phyloP scores from a whole-genome alignment of 176 grass and related monocot species.

The Triticum dicoccoides region DNA sequence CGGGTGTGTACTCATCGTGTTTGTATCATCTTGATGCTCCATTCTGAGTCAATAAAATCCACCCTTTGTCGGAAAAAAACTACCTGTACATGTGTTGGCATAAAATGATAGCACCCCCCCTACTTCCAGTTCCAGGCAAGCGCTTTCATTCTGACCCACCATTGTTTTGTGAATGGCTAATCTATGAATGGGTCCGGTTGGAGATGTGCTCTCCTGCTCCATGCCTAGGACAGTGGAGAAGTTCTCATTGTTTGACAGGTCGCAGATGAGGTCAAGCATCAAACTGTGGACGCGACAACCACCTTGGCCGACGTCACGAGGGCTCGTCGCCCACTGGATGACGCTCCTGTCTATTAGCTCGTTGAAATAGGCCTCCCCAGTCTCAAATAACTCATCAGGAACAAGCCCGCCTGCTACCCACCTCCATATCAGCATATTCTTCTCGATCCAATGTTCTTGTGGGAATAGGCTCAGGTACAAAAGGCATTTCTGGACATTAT shows the following conservation, averaged over 20 bases:
- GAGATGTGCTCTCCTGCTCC: background rate
- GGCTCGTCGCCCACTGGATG: background rate
- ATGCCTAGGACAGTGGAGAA: background rate
- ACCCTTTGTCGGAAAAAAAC: no score
- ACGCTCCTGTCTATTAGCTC: background rate
- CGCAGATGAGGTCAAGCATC: background rate
- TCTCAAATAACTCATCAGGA: background rate
- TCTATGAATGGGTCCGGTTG: background rate
- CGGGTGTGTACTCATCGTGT: no score
- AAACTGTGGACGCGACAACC: background rate
- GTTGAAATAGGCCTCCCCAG: background rate
- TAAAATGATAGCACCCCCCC: background rate
- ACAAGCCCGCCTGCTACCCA: background rate
- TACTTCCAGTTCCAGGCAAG: background rate
- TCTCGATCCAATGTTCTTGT: background rate
- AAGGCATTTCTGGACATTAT: accelerated
- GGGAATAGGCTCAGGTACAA: background rate
- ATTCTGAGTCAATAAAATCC: no score
- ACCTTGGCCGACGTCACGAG: background rate
- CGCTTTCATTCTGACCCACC: no score
- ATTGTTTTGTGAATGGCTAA: background rate
- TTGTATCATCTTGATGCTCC: no score
- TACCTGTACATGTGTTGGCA: background rate
- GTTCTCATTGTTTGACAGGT: background rate
- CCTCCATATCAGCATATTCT: background rate